phyloP scores from a whole-genome alignment of 1,139 yeast genomes.

The Hansenula anomala region DNA sequence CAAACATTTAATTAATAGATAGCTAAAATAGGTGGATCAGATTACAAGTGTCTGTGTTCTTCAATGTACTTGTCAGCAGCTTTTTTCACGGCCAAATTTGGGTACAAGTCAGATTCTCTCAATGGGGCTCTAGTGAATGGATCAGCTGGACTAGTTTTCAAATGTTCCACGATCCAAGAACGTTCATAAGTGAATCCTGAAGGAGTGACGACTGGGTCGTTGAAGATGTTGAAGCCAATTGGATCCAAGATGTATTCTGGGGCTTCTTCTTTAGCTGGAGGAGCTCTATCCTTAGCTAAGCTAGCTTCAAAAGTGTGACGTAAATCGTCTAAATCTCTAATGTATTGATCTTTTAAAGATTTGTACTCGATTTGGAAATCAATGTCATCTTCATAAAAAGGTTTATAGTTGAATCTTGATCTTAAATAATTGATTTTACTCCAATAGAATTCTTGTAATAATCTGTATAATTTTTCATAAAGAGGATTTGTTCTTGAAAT shows the following conservation, averaged over 20 bases:
- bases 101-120: conserved; percentile 35
- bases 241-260: conserved; percentile 45
- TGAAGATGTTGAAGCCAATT: conserved; percentile 39
- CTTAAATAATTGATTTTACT: conserved; percentile 14
- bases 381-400: conserved; percentile 13
- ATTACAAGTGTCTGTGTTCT: background rate
- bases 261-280: conserved; percentile 24
- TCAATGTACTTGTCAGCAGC: conserved; percentile 28
- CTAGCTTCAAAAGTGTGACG: conserved; percentile 22
- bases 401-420: conserved; percentile 12
- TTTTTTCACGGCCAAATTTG: conserved; percentile 38
- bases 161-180: conserved; percentile 34
- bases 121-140: conserved; percentile 38
- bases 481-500: conserved; percentile 23
- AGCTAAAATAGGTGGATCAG: background rate
- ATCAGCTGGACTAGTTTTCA: conserved; percentile 33
- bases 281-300: background rate
- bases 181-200: conserved; percentile 46
- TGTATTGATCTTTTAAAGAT: conserved; percentile 21
- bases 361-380: conserved; percentile 19
- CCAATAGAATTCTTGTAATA: conserved; percentile 23
- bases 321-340: conserved; percentile 24
- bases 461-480: conserved; percentile 23
- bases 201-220: conserved; percentile 46
- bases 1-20: too few relatives aligned